Conservation (phyloP, 2,329 filamentous ascomycete genomes). For the Aureobasidium sp. region DNA sequence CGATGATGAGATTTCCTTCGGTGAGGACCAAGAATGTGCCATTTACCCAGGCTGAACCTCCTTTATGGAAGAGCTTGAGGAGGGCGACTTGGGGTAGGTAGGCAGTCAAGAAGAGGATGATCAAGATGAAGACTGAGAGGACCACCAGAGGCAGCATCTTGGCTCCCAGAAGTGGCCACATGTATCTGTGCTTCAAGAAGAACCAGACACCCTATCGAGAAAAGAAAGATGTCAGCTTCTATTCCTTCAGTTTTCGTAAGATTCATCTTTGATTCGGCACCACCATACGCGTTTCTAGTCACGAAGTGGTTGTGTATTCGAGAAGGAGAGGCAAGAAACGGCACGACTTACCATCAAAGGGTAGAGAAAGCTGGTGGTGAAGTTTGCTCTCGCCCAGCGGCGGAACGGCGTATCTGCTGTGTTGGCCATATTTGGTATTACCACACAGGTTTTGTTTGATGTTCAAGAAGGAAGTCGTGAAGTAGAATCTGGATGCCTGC, state of each 20-base stretch:
- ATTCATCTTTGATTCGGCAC: not conserved
- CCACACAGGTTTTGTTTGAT: not conserved
- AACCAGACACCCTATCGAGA: constrained; percentile 63
- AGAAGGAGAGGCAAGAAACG: not conserved
- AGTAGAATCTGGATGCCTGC: constrained; percentile 2
- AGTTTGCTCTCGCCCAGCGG: constrained; percentile 18
- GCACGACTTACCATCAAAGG: constrained; percentile 20
- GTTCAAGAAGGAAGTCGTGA: not conserved
- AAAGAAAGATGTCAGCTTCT: not conserved
- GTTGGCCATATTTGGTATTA: not conserved
- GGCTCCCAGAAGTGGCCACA: constrained; percentile 71
- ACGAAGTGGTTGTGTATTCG: not conserved
- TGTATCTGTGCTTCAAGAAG: constrained; percentile 66
- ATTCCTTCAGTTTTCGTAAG: too few relatives aligned
- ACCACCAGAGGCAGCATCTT: constrained; percentile 73
- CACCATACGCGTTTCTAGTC: not conserved
- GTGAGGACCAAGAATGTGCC: constrained; percentile 74
- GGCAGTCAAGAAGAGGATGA: constrained; percentile 77
- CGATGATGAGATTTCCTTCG: constrained; percentile 53
- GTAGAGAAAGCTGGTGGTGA: constrained; percentile 26
- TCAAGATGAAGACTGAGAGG: constrained; percentile 73
- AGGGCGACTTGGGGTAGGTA: constrained; percentile 87
- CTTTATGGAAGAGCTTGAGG: constrained; percentile 78
- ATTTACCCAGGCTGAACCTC: constrained; percentile 74
- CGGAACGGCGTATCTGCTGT: constrained; percentile 1